Conservation (phyloP, 1,284 basidiomycete genomes). For the Cutaneotrichosporon dermatis region DNA sequence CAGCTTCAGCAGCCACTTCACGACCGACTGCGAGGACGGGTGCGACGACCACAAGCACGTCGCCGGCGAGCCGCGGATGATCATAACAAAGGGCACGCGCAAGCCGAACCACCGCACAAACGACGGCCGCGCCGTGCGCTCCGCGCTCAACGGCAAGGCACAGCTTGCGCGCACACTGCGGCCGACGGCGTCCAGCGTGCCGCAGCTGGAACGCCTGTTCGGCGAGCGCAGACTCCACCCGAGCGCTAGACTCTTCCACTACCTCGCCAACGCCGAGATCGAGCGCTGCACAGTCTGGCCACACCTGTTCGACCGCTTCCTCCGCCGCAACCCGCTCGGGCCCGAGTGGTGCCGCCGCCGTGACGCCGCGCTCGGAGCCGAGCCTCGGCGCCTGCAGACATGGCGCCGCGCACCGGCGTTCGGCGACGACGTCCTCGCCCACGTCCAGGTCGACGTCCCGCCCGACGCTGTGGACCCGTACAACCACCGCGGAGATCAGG, state of each 20-base stretch:
- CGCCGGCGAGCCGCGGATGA: not conserved
- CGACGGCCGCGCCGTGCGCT: not conserved
- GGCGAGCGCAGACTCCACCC: not conserved
- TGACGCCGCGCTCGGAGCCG: not conserved
- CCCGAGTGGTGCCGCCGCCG: not conserved
- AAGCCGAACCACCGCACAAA: not conserved
- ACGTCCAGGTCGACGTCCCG: not conserved
- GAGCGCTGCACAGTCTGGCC: not conserved
- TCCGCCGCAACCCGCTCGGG: not conserved
- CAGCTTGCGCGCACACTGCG: too few species aligned
- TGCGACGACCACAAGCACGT: conserved; percentile 1
- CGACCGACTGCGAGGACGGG: not conserved
- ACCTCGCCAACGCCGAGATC: not conserved
- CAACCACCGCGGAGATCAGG: not conserved
- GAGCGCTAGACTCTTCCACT: not conserved
- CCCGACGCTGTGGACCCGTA: not conserved
- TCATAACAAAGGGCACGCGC: not conserved
- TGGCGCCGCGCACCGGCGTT: not conserved
- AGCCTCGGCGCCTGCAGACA: not conserved
- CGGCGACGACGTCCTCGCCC: not conserved
- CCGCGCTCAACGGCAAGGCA: not conserved
- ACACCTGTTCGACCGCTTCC: not conserved
- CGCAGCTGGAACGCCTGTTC: too few species aligned
- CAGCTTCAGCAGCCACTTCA: not conserved
- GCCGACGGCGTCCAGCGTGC: too few species aligned